Base-by-base conservation (phyloP, 768 basidiomycete species). In the Scleroderma citrinum region DNA sequence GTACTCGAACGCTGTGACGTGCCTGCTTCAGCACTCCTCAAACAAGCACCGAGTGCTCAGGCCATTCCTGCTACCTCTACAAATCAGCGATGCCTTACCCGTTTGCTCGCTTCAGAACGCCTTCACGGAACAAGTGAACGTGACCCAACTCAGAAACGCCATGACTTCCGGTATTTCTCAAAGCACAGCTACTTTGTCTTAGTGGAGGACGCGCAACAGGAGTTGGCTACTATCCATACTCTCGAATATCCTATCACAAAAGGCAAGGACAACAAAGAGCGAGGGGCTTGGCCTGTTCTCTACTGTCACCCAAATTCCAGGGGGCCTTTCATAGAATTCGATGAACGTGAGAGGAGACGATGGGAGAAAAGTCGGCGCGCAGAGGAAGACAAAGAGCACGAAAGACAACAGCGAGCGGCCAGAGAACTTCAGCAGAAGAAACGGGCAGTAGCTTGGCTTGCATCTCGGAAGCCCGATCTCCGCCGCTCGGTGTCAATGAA, bases 81-180 rank as follows among this genome's bases (percentile, higher is more conserved):
- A 56, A 71, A 59, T 32, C 72, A 75, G 50, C 77, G 72, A 35
- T 73, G 77, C 49, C 72, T 88, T 24, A 77, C 76, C 12, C 78
- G 74, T 30, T 74, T 88, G 16, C 71, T 91, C 37, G 82, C 90
- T 57, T 84, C 86, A 17, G 96, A 98, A 64, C 83, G 83, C 52
- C 66, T 89, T 36, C 82, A 91, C 54, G 96, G 96, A 40, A 76
- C 76, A 3, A 84, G 81, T 16, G 96, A 99, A 71, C 88, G 95
- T 40, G 96, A 99, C 68, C 85, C 91, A 1, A 83, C 80, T 17
- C 88, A 93, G 53, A 89, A 81, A 53, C 82, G 93, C 44, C 84
- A 87, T 54, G 92, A 94, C 65, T 91, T 82, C 61, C 80, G 77
- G 49, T 99, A 98, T 65, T 98, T 98, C 66, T 68, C 78, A 16